phyloP scores from a whole-genome alignment of 495 filamentous ascomycete genomes.

The Penicillium coffeae region DNA sequence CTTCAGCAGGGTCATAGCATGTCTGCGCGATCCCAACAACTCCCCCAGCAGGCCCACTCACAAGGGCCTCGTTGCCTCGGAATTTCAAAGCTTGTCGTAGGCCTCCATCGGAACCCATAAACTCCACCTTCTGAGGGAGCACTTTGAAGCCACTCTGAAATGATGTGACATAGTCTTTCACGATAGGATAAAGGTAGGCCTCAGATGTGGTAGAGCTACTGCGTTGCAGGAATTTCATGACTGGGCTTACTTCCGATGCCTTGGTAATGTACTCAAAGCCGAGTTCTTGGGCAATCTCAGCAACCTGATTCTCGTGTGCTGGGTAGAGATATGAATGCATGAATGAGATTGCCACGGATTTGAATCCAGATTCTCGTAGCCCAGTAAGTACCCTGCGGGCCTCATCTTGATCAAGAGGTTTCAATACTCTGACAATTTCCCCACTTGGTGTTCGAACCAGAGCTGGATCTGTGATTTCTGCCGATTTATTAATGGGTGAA shows the following conservation, averaged over 20 bases:
- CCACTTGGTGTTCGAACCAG: neutral
- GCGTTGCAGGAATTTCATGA: conserved; percentile 50
- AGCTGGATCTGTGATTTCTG: neutral
- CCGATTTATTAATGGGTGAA: neutral
- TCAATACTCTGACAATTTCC: neutral
- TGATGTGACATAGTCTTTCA: conserved; percentile 10
- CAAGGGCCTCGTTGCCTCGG: conserved; percentile 69
- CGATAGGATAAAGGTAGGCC: conserved; percentile 13
- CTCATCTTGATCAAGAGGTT: conserved; percentile 10
- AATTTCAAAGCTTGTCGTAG: conserved; percentile 73
- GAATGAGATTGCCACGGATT: conserved; percentile 74
- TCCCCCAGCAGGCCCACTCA: conserved; percentile 75
- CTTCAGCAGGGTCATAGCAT: conserved; percentile 2
- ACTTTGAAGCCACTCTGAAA: conserved; percentile 54
- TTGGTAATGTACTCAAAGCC: conserved; percentile 62
- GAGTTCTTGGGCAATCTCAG: conserved; percentile 63
- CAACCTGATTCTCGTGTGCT: conserved; percentile 66
- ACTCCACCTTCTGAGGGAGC: conserved; percentile 61
- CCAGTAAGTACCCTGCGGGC: conserved; percentile 35
- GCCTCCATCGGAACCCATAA: conserved; percentile 84
- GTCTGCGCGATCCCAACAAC: conserved; percentile 23
- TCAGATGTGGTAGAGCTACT: conserved; percentile 12
- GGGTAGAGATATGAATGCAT: conserved; percentile 83
- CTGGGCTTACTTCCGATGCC: conserved; percentile 38
- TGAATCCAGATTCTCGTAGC: conserved; percentile 50